Evolutionary conservation across 306 rosid species (phyloP).

Genomic region (Pterocarpus macrocarpus): DNA sequence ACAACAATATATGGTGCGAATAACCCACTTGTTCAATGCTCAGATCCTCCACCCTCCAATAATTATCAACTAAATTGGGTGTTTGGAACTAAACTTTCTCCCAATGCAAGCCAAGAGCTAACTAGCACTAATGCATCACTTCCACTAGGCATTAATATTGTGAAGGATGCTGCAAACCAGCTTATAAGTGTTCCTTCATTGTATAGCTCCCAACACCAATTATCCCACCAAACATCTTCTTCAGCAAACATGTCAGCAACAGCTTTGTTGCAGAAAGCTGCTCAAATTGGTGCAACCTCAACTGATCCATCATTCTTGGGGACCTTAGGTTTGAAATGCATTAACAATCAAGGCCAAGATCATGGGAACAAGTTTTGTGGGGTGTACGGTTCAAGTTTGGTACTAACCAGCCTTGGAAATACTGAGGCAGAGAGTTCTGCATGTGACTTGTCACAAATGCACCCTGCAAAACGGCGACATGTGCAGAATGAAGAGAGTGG

Average conservation of each 20-base stretch:
- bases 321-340: constrained; percentile 67
- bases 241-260: constrained; percentile 87
- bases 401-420: constrained; percentile 48
- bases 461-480: constrained; percentile 73
- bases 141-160: constrained; percentile 1
- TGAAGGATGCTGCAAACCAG: constrained; percentile 23
- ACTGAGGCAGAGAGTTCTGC: constrained; percentile 53
- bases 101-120: constrained; percentile 52
- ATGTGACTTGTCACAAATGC: constrained; percentile 59
- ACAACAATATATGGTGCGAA: no score
- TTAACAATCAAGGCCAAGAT: constrained; percentile 53
- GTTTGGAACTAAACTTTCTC: constrained; percentile 61
- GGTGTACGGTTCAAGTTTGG: constrained; percentile 56
- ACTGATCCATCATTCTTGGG: constrained; percentile 69
- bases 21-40: no score
- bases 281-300: constrained; percentile 78
- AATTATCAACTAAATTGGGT: constrained; percentile 73
- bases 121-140: constrained; percentile 48
- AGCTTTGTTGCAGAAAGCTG: constrained; percentile 88
- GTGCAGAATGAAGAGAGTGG: constrained; percentile 56
- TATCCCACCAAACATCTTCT: constrained; percentile 48
- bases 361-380: constrained; percentile 55
- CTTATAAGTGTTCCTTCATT: constrained; percentile 68
- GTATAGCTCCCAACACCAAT: constrained; percentile 66
- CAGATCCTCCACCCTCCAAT: constrained; percentile 44